These are phyloP conservation scores for Nyssa sinensis DNA, from an alignment of 148 eudicot genomes.

Conservation along the genomic window DNA sequence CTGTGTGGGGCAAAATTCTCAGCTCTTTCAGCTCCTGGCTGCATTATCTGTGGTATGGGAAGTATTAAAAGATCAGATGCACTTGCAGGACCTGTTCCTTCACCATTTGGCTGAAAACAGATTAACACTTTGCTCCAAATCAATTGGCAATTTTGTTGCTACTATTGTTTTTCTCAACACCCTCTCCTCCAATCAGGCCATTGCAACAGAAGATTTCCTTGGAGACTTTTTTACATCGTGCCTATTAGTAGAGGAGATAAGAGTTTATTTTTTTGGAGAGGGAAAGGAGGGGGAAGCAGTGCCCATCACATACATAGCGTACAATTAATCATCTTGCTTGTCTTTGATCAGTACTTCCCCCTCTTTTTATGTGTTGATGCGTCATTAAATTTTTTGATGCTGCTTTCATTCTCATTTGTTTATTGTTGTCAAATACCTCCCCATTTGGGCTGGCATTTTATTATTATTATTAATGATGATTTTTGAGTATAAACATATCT, in stretches of 20 bases:
- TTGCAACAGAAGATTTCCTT: background rate
- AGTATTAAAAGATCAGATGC: conserved; percentile 95
- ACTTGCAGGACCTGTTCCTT: conserved; percentile 68
- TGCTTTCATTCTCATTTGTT: background rate
- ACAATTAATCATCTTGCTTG: background rate
- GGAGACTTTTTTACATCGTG: too few species aligned
- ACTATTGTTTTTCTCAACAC: background rate
- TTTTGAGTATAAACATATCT: too few species aligned
- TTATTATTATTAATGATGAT: background rate
- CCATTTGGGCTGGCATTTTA: background rate
- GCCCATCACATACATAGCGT: background rate
- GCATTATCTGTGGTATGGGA: conserved; percentile 98
- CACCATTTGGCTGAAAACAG: conserved; percentile 77
- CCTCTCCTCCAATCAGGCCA: background rate
- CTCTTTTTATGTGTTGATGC: background rate
- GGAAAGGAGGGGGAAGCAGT: too few species aligned
- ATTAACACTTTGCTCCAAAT: background rate
- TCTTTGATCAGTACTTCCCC: background rate
- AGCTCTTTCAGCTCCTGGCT: conserved; percentile 83
- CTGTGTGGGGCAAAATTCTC: conserved; percentile 94
- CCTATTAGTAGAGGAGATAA: too few species aligned
- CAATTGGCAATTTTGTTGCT: background rate
- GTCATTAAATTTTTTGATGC: too few species aligned
- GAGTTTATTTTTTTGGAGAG: too few species aligned
- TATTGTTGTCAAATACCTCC: background rate